A percentile compares a stretch with the other conserved stretches of the same genome.
phyloP scores from a whole-genome alignment of 768 basidiomycete genomes.

The Rubroboletus pulcherrimus region DNA sequence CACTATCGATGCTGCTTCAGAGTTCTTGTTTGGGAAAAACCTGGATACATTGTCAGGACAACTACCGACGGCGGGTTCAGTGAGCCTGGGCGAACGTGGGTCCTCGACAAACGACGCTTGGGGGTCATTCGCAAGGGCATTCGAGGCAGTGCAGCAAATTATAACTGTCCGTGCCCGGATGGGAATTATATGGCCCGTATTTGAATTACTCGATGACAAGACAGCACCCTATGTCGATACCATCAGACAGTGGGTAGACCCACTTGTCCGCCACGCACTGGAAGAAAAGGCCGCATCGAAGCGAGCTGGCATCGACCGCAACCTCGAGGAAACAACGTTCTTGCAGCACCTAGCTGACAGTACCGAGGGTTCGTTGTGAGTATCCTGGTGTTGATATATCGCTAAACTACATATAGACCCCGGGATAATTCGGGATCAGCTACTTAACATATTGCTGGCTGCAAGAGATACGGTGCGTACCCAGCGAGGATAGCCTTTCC shows the following conservation, averaged over 20 bases:
- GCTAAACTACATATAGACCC: constrained; percentile 43
- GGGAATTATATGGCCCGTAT: constrained; percentile 42
- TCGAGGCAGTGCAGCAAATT: constrained; percentile 39
- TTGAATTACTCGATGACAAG: constrained; percentile 40
- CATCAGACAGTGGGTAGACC: constrained; percentile 50
- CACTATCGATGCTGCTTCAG: constrained; percentile 67
- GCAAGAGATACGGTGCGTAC: constrained; percentile 68
- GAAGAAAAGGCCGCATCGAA: constrained; percentile 40
- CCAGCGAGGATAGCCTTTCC: neutral
- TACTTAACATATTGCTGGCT: constrained; percentile 74
- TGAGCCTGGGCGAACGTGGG: constrained; percentile 52
- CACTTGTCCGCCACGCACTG: constrained; percentile 54
- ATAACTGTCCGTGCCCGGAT: constrained; percentile 32
- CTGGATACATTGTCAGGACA: constrained; percentile 54
- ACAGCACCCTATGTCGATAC: constrained; percentile 32
- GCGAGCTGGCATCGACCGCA: constrained; percentile 36
- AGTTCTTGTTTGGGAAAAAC: constrained; percentile 68
- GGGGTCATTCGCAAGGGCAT: constrained; percentile 50
- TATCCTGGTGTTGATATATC: neutral
- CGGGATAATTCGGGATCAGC: constrained; percentile 67
- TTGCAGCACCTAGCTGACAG: constrained; percentile 63
- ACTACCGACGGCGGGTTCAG: constrained; percentile 47
- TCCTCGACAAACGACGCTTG: constrained; percentile 56
- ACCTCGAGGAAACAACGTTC: constrained; percentile 55
- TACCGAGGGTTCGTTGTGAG: constrained; percentile 49